Percentiles rank a stretch among this genome's conserved stretches.
Conservation (phyloP, 768 basidiomycete genomes). For the Leccinum rimulosum region DNA sequence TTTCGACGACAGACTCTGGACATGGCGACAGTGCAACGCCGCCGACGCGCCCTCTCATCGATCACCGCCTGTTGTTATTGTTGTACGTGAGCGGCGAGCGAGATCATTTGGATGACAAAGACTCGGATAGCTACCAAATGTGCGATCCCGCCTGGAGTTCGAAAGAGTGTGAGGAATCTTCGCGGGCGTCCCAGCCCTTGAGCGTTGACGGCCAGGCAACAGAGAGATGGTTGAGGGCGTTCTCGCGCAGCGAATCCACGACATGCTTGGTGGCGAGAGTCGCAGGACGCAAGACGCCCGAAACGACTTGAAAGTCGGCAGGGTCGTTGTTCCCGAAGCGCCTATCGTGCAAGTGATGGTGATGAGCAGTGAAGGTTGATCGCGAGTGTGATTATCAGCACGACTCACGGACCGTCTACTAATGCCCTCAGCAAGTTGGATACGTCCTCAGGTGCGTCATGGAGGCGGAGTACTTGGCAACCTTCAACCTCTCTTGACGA, state of each 20-base stretch:
- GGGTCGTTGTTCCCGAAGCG: slow-evolving; percentile 66
- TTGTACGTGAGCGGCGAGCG: not conserved
- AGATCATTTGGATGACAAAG: not conserved
- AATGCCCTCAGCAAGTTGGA: slow-evolving; percentile 64
- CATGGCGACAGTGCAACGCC: no score
- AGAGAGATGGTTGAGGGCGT: slow-evolving; percentile 62
- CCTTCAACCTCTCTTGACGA: slow-evolving; percentile 35
- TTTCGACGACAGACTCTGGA: no score
- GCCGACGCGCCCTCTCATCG: slow-evolving; percentile 31
- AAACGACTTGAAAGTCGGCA: slow-evolving; percentile 65
- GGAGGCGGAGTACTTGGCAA: slow-evolving; percentile 58
- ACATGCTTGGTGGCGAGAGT: slow-evolving; percentile 68
- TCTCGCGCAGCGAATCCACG: slow-evolving; percentile 64
- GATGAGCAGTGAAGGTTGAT: slow-evolving; percentile 3
- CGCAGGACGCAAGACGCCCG: slow-evolving; percentile 58
- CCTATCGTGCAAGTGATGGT: slow-evolving; percentile 33
- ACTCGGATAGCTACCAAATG: slow-evolving; percentile 22
- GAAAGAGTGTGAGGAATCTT: slow-evolving; percentile 53
- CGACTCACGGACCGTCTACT: slow-evolving; percentile 75
- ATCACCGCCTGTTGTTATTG: slow-evolving; percentile 54
- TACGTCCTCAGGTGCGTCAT: slow-evolving; percentile 70
- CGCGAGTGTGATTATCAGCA: not conserved
- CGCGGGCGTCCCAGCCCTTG: slow-evolving; percentile 68
- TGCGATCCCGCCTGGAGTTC: slow-evolving; percentile 54
- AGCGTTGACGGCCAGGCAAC: slow-evolving; percentile 69